Conservation (phyloP, 2,329 filamentous ascomycete species). For the Coniochaeta sp. region DNA sequence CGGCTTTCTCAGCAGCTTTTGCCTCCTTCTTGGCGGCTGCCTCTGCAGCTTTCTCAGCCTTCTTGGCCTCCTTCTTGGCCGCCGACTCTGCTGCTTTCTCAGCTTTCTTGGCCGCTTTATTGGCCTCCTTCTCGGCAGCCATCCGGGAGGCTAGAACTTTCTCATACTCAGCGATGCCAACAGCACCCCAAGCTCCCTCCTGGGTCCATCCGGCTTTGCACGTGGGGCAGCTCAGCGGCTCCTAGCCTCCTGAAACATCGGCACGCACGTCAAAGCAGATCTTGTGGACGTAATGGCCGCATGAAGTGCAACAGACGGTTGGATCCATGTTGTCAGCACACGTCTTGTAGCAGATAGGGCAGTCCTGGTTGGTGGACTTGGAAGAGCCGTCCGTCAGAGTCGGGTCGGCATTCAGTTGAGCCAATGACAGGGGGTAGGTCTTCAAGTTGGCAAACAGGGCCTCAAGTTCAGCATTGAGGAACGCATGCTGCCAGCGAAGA, state of each 20-base stretch:
- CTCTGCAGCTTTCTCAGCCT: not conserved
- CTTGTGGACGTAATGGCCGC: not conserved
- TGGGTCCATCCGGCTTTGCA: not conserved
- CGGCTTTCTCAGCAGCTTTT: not conserved
- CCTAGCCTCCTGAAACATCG: not conserved
- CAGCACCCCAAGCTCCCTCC: not conserved
- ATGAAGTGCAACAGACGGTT: not conserved
- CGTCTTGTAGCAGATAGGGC: not conserved
- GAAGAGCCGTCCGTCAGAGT: not conserved
- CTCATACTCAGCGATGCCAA: not conserved
- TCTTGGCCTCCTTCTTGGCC: not conserved
- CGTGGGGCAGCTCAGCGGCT: not conserved
- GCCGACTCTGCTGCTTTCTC: not conserved
- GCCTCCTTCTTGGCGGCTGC: not conserved
- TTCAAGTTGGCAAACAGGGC: not conserved
- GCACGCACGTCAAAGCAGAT: not conserved
- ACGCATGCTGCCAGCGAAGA: not conserved
- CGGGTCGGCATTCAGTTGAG: not conserved
- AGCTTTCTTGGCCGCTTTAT: no score
- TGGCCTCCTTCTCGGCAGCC: not conserved
- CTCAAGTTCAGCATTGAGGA: not conserved
- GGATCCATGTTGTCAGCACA: not conserved
- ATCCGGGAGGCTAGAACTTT: not conserved
- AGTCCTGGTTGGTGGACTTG: not conserved
- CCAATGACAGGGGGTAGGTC: not conserved